A percentile compares a stretch with the other conserved stretches of the same genome.
Evolutionary conservation across 2,329 filamentous ascomycete genomes (phyloP).

Genomic region (Fusarium sp.): DNA sequence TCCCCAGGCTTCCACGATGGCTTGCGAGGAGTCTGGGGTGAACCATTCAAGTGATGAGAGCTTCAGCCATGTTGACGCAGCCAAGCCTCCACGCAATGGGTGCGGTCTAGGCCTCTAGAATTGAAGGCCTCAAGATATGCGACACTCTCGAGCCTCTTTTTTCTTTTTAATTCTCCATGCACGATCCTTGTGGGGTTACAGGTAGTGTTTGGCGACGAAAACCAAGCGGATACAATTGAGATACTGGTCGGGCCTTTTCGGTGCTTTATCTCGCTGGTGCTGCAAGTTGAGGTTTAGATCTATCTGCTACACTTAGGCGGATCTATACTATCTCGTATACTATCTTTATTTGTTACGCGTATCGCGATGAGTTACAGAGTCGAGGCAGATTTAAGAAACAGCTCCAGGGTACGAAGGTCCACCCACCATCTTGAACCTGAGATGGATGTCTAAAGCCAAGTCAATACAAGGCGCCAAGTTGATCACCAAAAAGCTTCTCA

Average conservation of each 20-base stretch:
- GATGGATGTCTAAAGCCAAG: slow-evolving; percentile 18
- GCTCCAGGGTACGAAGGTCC: slow-evolving; percentile 14
- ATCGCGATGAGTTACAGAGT: neutral
- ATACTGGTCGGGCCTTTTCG: slow-evolving; percentile 33
- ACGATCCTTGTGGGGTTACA: slow-evolving; percentile 24
- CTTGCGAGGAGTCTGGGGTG: slow-evolving; percentile 32
- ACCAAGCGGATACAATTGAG: neutral
- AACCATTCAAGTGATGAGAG: neutral
- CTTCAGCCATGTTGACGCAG: slow-evolving; percentile 16
- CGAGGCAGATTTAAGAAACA: neutral
- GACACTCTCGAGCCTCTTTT: neutral
- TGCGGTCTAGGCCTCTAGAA: neutral
- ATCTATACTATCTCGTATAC: neutral
- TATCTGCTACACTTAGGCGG: neutral
- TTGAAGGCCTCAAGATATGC: slow-evolving; percentile 15
- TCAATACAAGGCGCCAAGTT: slow-evolving; percentile 6
- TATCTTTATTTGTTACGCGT: neutral
- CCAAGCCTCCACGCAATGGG: slow-evolving; percentile 14
- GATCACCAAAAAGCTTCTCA: slow-evolving; percentile 20
- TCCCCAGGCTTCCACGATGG: slow-evolving; percentile 22
- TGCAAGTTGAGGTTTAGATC: slow-evolving; percentile 8
- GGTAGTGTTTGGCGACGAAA: slow-evolving; percentile 8
- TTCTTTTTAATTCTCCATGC: neutral
- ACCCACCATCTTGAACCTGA: neutral
- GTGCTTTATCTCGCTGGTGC: slow-evolving; percentile 5